Percentiles rank a stretch among this genome's conserved stretches.
phyloP scores from a whole-genome alignment of 345 rosid species.

The Eucalyptus regnans region DNA sequence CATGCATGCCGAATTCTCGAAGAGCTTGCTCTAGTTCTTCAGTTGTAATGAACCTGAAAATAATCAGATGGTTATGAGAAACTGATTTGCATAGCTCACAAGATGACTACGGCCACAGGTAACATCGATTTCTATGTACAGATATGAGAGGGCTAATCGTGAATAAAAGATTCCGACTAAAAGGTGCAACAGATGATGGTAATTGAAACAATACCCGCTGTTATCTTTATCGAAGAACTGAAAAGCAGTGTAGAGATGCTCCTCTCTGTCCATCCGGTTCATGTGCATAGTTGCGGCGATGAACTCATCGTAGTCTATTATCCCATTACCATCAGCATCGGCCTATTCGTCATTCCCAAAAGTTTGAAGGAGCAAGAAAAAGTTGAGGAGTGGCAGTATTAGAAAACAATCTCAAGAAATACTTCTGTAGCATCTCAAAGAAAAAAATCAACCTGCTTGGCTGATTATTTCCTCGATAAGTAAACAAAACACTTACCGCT shows the following conservation, averaged over 20 bases:
- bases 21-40: conserved; percentile 49
- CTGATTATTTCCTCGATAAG: background rate
- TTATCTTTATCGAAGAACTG: conserved; percentile 43
- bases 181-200: background rate
- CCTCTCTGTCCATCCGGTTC: conserved; percentile 44
- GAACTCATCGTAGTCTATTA: conserved; percentile 39
- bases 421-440: background rate
- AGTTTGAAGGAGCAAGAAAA: background rate
- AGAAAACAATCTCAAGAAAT: background rate
- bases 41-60: conserved; percentile 23
- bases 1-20: conserved; percentile 24
- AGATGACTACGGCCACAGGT: background rate
- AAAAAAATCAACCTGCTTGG: background rate
- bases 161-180: background rate
- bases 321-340: conserved; percentile 52
- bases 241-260: conserved; percentile 44
- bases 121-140: background rate
- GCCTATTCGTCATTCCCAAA: conserved; percentile 22
- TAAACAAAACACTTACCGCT: conserved; percentile 46
- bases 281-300: conserved; percentile 45
- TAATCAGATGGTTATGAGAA: background rate
- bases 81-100: background rate
- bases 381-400: background rate
- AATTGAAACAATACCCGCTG: conserved; percentile 21
- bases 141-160: background rate